phyloP scores from a whole-genome alignment of 495 filamentous ascomycete genomes.

The Aspergillus baeticus region DNA sequence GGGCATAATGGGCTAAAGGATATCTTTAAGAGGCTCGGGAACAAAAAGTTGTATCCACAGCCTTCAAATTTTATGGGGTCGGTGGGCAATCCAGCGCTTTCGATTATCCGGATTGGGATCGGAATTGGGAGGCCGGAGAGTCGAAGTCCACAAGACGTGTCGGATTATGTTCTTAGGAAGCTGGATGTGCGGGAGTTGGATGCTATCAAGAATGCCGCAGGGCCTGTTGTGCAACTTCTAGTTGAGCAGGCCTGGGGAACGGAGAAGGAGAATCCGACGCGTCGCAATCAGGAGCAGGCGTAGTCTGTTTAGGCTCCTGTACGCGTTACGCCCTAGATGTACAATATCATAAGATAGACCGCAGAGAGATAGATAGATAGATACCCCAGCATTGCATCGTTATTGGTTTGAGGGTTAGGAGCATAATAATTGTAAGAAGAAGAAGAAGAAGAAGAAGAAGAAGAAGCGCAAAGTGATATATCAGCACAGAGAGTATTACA shows the following conservation, averaged over 20 bases:
- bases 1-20: slow-evolving; percentile 84
- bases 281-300: no score
- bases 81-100: slow-evolving; percentile 18
- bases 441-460: no score
- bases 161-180: slow-evolving; percentile 66
- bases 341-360: not conserved
- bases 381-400: slow-evolving; percentile 13
- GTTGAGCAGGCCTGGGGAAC: slow-evolving; percentile 40
- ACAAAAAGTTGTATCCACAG: slow-evolving; percentile 30
- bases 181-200: slow-evolving; percentile 52
- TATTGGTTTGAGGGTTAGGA: no score
- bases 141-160: slow-evolving; percentile 55
- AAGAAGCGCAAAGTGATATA: slow-evolving; percentile 9
- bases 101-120: slow-evolving; percentile 57
- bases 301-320: no score
- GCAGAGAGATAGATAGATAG: slow-evolving; percentile 20
- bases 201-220: slow-evolving; percentile 49
- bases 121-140: slow-evolving; percentile 70
- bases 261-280: not conserved
- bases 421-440: no score
- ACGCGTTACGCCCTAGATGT: no score
- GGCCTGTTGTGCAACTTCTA: slow-evolving; percentile 50
- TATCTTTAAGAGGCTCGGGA: slow-evolving; percentile 48
- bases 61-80: not conserved
- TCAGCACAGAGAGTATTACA: slow-evolving; percentile 4